Conservation (phyloP, 139 green algal species). For the Choricystis sp. region DNA sequence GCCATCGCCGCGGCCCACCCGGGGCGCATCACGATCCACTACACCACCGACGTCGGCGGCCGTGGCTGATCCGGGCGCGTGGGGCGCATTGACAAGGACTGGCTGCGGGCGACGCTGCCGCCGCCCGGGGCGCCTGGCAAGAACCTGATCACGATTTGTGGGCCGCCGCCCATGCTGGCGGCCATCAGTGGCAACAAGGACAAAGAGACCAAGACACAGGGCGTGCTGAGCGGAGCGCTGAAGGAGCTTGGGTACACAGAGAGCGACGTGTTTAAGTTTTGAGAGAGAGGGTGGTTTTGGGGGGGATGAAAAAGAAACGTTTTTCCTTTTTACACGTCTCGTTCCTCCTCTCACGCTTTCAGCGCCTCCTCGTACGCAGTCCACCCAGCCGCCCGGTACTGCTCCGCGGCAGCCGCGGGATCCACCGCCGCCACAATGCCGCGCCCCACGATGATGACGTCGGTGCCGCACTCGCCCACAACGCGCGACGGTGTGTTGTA, state of each 20-base stretch:
- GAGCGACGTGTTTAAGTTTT: neutral
- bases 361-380: conserved; percentile 56
- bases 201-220: neutral
- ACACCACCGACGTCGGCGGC: neutral
- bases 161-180: neutral
- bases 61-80: neutral
- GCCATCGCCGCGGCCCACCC: neutral
- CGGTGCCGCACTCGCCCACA: conserved; percentile 64
- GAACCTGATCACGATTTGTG: neutral
- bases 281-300: neutral
- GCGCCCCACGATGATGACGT: conserved; percentile 96
- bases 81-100: neutral
- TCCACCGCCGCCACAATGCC: conserved; percentile 55
- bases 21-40: neutral
- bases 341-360: neutral
- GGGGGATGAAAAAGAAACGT: neutral
- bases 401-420: conserved; percentile 35
- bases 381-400: conserved; percentile 86
- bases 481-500: conserved; percentile 89
- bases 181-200: neutral
- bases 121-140: too few relatives aligned
- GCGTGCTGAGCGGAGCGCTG: neutral
- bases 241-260: neutral
- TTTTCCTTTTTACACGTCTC: too few relatives aligned
- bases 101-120: neutral